A percentile compares a stretch with the other conserved stretches of the same genome.
Evolutionary conservation across 2,329 filamentous ascomycete genomes (phyloP).

Genomic region (Pyricularia sp.): DNA sequence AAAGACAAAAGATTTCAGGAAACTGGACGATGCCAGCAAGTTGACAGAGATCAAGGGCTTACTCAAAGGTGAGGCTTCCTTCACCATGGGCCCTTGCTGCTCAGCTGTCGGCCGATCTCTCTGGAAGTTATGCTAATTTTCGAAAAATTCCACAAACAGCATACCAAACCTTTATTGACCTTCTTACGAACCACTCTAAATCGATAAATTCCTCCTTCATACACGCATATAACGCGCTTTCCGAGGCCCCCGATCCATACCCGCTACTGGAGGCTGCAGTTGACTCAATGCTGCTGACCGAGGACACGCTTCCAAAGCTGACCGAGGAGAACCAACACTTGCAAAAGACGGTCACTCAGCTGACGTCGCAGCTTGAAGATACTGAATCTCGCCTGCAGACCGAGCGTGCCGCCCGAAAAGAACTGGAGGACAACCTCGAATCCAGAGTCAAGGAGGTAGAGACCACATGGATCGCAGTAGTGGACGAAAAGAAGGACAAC

Average conservation of each 20-base stretch:
- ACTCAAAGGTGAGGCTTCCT: constrained; percentile 53
- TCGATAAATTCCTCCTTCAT: constrained; percentile 86
- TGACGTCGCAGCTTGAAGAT: constrained; percentile 73
- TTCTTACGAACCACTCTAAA: constrained; percentile 92
- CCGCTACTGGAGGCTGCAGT: constrained; percentile 92
- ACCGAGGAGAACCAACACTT: constrained; percentile 79
- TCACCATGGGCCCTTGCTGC: not conserved
- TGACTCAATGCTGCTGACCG: constrained; percentile 80
- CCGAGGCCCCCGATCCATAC: constrained; percentile 92
- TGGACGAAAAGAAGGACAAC: constrained; percentile 90
- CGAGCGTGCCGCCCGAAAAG: constrained; percentile 59
- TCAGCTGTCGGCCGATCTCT: not conserved
- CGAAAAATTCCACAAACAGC: constrained; percentile 34
- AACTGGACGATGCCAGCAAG: constrained; percentile 80
- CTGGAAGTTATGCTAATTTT: not conserved
- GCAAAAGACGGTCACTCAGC: constrained; percentile 60
- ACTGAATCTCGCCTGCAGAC: constrained; percentile 67
- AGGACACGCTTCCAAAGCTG: constrained; percentile 83
- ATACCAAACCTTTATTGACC: constrained; percentile 95
- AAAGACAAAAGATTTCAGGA: constrained; percentile 96
- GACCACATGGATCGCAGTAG: constrained; percentile 73
- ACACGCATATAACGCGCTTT: constrained; percentile 82
- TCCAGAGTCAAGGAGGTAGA: constrained; percentile 79
- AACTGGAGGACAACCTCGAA: constrained; percentile 66
- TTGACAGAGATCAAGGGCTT: constrained; percentile 78